Base-by-base conservation (phyloP, 2,329 filamentous ascomycete species). In the Orbilia brochopaga region DNA sequence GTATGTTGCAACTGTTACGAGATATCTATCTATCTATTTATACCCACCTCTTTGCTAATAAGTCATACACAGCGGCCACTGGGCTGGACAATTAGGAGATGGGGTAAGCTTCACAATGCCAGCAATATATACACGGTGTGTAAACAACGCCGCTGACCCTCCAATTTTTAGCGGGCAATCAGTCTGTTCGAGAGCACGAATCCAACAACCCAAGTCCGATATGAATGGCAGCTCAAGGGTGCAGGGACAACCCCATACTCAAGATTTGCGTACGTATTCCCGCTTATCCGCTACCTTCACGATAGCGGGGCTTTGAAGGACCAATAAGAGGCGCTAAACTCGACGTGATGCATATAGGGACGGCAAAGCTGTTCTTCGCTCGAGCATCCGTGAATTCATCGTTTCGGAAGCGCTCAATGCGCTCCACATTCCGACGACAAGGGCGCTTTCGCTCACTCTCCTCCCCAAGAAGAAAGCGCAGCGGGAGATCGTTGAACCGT, bases 81-180 rank as follows among this genome's bases (percentile, higher is more conserved):
- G 93, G 93, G 94, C 94, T 2, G 92, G 94, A 4, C 94, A 99
- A 79, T 86, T 99, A 0, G 94, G 94, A 46, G 94, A 99, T 78
- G 94, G 94, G 11, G 80, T 82, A 77, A 74, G 79, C 35, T 58
- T 35, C 1, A 53, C 24, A 32, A 17, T 19, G 19, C 19, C 51
- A 50, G 32, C 15, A 56, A 40, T 23, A 2, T 2, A 17, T 37
- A 19, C 55, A n/a, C 44, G 42, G 10, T 60, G 17, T 37, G 21
- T 44, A 23, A 2, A 17, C 30, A 60, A 21, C 30, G 46, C 10
- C 46, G 57, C 60, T 62, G 63, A 58, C 61, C 51, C 7, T 30
- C n/a, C 21, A 23, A 35, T 21, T 21, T 35, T 23, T 66, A 82
- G 40, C 86, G 94, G 62, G 94, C 92, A 30, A 97, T 99, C 75